phyloP scores from a whole-genome alignment of 305 asterid genomes.

The Fraxinus ornus region DNA sequence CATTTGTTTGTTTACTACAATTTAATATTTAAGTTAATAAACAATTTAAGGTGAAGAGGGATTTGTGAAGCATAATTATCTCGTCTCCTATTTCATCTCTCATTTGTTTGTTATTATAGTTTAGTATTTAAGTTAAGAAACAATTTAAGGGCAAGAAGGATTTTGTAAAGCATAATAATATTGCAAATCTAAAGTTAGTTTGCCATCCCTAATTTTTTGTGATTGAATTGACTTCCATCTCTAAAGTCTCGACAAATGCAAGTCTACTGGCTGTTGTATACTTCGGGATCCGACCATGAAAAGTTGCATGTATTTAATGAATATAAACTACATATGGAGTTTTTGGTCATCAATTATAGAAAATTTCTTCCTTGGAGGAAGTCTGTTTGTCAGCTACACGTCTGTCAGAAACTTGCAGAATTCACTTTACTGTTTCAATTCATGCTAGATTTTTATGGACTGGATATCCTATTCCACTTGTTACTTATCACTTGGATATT shows the following conservation, averaged over 20 bases:
- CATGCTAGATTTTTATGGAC: constrained; percentile 2
- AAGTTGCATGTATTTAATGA: neutral
- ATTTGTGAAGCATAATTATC: neutral
- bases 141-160: neutral
- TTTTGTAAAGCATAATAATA: neutral
- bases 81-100: neutral
- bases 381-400: constrained; percentile 5
- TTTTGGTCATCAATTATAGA: neutral
- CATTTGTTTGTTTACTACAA: neutral
- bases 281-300: neutral
- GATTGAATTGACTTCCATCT: neutral
- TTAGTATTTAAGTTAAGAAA: neutral
- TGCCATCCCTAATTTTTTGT: neutral
- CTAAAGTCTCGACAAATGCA: neutral
- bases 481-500: constrained; percentile 15
- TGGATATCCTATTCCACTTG: constrained; percentile 14
- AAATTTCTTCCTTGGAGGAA: neutral
- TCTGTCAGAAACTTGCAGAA: neutral
- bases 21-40: neutral
- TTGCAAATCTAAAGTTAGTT: neutral
- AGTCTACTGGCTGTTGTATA: neutral
- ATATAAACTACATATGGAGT: neutral
- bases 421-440: neutral
- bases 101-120: neutral
- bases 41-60: neutral